Base-by-base conservation (phyloP, 495 filamentous ascomycete species). In the Hamigera avellanea region DNA sequence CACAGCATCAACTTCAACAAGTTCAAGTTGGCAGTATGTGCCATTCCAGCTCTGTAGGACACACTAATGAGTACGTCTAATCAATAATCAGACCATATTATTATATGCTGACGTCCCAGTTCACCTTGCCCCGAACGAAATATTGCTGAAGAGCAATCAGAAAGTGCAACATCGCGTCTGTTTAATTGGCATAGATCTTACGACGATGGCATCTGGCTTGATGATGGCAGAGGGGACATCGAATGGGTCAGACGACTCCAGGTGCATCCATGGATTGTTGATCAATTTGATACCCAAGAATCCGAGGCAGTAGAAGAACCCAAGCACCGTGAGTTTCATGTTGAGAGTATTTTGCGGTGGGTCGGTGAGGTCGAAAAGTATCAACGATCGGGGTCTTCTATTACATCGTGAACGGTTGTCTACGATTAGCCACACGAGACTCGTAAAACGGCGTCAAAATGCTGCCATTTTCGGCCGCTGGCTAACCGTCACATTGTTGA, bases 181-280 rank as follows among this genome's bases (percentile, higher is more conserved):
- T 49, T 49, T 35, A 42, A 45, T 34, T 49, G 46, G 46, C 46
- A 49, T 32, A 32, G 46, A 35, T n/a, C 1, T 14, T 39, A 49
- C 26, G 46, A 49, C 19, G 42, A 49, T 28, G 46, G 46, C 5
- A 29, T 49, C 28, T 49, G 46, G 46, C 46, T 49, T 21, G 46
- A 49, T 42, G 46, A 45, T 29, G 46, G 46, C 16, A 26, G 8
- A 17, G 14, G 33, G 12, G 39, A 45, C n/a, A 31, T 39, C 32
- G 46, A 45, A 36, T 17, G n/a, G 1, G 30, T 41, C 31, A 36
- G 46, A 19, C 31, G 12, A 36, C 37, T 49, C 1, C 42, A 42
- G 38, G 16, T 1, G 17, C 46, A 49, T 37, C 6, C 42, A 9
- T 49, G 42, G 46, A 47, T 47, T 31, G 27, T 43, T 17, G 36